Conservation (phyloP, 179 eudicot genomes). For the Monotropa hypopitys region DNA sequence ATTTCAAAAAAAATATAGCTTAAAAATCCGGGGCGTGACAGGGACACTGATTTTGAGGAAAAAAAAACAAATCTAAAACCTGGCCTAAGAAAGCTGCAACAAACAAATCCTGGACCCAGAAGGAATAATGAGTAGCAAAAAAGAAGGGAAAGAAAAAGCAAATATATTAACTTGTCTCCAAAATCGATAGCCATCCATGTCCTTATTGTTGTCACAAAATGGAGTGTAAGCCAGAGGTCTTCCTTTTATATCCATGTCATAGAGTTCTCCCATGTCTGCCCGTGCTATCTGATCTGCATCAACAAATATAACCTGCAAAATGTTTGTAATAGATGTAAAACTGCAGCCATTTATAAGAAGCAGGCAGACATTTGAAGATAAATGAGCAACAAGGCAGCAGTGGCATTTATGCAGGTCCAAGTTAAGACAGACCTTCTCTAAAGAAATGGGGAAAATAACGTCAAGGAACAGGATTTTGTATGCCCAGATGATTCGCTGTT, state of each 20-base stretch:
- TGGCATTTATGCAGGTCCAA: not conserved
- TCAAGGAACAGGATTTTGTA: constrained; percentile 92
- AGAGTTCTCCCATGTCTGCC: constrained; percentile 95
- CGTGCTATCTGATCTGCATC: constrained; percentile 95
- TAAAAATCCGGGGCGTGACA: no score
- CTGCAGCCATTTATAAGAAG: not conserved
- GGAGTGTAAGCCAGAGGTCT: constrained; percentile 91
- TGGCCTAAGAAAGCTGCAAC: not conserved
- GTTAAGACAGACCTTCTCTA: constrained; percentile 68
- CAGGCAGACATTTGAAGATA: not conserved
- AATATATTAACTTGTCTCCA: constrained; percentile 69
- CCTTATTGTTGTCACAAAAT: constrained; percentile 90
- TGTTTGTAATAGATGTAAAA: not conserved
- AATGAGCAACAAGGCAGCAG: not conserved
- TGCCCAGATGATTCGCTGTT: constrained; percentile 96
- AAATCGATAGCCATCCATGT: constrained; percentile 95
- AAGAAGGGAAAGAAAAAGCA: not conserved
- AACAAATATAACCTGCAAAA: constrained; percentile 90
- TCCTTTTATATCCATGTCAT: constrained; percentile 97
- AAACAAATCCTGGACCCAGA: not conserved
- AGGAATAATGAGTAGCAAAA: not conserved
- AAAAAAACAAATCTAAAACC: not conserved
- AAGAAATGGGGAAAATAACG: constrained; percentile 86
- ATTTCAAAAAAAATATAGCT: no score
- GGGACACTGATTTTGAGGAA: not conserved